A percentile compares a stretch with the other conserved stretches of the same genome.
phyloP scores from a whole-genome alignment of 495 filamentous ascomycete genomes.

The Neurospora sp. region DNA sequence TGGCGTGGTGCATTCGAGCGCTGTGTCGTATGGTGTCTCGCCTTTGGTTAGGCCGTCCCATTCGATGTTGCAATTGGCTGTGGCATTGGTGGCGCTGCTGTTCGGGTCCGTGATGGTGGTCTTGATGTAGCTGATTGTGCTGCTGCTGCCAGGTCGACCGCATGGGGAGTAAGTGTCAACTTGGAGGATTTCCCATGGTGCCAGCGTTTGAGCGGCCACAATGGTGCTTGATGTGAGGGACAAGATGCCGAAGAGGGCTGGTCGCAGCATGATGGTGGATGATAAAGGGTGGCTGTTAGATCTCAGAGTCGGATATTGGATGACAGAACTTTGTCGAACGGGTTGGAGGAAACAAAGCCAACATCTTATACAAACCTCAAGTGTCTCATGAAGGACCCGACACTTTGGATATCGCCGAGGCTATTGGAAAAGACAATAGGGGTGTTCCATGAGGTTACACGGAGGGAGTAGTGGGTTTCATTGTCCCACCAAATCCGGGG shows the following conservation, averaged over 20 bases:
- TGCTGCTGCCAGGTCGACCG: background rate
- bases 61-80: background rate
- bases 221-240: background rate
- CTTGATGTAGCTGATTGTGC: background rate
- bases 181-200: conserved; percentile 1
- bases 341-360: no score
- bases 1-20: background rate
- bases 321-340: background rate
- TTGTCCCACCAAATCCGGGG: background rate
- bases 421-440: background rate
- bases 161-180: conserved; percentile 4
- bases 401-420: background rate
- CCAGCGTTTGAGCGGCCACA: background rate
- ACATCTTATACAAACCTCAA: background rate
- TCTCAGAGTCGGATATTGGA: background rate
- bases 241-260: background rate
- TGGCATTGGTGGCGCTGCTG: background rate
- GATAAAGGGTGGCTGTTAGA: background rate
- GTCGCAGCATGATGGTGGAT: background rate
- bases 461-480: background rate
- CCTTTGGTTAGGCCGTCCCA: background rate
- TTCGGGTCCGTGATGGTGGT: conserved; percentile 4
- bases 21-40: background rate
- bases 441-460: background rate
- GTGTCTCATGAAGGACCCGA: background rate